A percentile compares a stretch with the other conserved stretches of the same genome.
Conservation (phyloP, 2,329 filamentous ascomycete species). For the Cercospora beticola region DNA sequence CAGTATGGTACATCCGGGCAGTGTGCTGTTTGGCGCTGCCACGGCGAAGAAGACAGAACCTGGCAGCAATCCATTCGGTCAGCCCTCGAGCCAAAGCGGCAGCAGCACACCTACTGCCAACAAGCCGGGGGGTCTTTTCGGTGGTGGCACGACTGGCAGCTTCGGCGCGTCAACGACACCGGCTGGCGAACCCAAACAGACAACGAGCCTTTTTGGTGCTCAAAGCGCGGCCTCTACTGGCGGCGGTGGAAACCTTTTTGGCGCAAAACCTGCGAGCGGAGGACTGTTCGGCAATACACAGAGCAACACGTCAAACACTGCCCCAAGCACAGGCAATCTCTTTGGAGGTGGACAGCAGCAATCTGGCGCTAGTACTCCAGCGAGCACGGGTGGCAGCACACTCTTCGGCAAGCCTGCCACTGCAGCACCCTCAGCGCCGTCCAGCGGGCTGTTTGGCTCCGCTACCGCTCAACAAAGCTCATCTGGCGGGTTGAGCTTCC, state of each 20-base stretch:
- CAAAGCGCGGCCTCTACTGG: slow-evolving; percentile 7
- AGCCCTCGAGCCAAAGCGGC: slow-evolving; percentile 15
- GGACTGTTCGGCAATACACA: slow-evolving; percentile 11
- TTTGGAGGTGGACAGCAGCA: slow-evolving; percentile 20
- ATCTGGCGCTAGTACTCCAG: slow-evolving; percentile 11
- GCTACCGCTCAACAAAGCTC: slow-evolving; percentile 5
- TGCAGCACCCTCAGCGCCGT: neutral
- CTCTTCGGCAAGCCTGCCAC: slow-evolving; percentile 11
- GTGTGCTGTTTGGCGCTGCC: slow-evolving; percentile 15
- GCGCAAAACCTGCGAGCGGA: slow-evolving; percentile 14
- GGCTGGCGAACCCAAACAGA: slow-evolving; percentile 27
- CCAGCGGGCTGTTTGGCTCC: slow-evolving; percentile 7
- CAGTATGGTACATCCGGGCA: slow-evolving; percentile 6
- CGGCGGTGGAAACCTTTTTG: slow-evolving; percentile 9
- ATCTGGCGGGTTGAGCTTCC: slow-evolving; percentile 5
- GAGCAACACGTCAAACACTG: slow-evolving; percentile 12
- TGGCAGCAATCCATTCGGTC: slow-evolving; percentile 9
- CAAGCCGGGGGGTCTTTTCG: slow-evolving; percentile 20
- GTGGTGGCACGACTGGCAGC: slow-evolving; percentile 17
- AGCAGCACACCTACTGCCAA: slow-evolving; percentile 25
- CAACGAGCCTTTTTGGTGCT: slow-evolving; percentile 17
- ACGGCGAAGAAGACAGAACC: slow-evolving; percentile 17
- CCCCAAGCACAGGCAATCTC: slow-evolving; percentile 14
- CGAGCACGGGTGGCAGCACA: slow-evolving; percentile 14
- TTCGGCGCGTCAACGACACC: slow-evolving; percentile 26